Conservation (phyloP, 1,284 basidiomycete genomes). For the Cerioporus squamosus region DNA sequence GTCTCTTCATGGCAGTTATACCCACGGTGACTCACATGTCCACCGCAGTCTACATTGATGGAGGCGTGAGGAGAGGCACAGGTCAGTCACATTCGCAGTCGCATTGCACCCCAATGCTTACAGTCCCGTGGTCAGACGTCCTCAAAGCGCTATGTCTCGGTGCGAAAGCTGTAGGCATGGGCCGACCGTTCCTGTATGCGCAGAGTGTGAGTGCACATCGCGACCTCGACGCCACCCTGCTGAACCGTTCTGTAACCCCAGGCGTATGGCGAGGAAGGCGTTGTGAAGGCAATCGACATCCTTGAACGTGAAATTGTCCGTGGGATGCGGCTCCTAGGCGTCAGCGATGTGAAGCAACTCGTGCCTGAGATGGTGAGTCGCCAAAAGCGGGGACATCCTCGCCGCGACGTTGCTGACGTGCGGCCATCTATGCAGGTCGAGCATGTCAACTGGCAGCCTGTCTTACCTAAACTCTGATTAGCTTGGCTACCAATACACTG, state of each 20-base stretch:
- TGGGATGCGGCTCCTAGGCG: constrained; percentile 82
- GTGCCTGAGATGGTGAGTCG: constrained; percentile 75
- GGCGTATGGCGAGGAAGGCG: constrained; percentile 86
- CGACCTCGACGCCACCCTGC: background rate
- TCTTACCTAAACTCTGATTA: constrained; percentile 44
- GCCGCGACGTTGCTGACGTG: background rate
- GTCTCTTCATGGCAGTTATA: background rate
- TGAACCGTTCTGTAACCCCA: constrained; percentile 29
- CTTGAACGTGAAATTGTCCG: constrained; percentile 82
- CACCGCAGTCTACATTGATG: constrained; percentile 84
- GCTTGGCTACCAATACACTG: no score
- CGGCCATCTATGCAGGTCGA: constrained; percentile 48
- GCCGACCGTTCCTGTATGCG: constrained; percentile 89
- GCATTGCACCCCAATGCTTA: background rate
- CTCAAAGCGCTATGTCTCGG: constrained; percentile 92
- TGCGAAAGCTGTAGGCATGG: constrained; percentile 88
- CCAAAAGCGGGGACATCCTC: background rate
- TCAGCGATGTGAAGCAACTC: constrained; percentile 70
- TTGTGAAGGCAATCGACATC: constrained; percentile 74
- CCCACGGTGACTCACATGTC: background rate
- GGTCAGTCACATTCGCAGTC: constrained; percentile 42
- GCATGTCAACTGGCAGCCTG: constrained; percentile 69
- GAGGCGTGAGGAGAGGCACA: constrained; percentile 85
- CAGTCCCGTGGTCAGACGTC: constrained; percentile 55
- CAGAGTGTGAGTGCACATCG: constrained; percentile 65